phyloP scores from a whole-genome alignment of 768 basidiomycete genomes.

The Podaxis rugospora region DNA sequence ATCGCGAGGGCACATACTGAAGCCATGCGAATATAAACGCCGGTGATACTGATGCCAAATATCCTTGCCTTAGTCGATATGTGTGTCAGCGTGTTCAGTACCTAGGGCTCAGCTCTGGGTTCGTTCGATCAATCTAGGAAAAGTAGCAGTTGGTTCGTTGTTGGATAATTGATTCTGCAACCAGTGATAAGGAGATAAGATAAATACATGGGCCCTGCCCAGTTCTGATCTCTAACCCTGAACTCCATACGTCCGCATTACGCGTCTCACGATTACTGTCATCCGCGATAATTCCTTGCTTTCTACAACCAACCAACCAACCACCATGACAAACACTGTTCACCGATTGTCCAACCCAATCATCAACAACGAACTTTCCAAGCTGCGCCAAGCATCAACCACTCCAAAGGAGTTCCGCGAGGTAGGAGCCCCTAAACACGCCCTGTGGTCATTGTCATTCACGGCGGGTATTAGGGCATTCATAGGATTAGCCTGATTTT shows the following conservation, averaged over 20 bases:
- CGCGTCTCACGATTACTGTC: not conserved
- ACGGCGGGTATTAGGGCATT: slow-evolving; percentile 47
- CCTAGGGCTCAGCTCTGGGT: not conserved
- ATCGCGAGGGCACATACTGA: slow-evolving; percentile 54
- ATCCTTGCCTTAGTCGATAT: not conserved
- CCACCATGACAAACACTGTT: slow-evolving; percentile 28
- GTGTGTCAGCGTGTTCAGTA: not conserved
- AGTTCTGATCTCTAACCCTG: not conserved
- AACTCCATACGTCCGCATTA: not conserved
- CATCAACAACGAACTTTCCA: slow-evolving; percentile 68
- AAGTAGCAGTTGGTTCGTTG: not conserved
- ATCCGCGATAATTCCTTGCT: not conserved
- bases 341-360: slow-evolving; percentile 67
- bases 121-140: not conserved
- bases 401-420: slow-evolving; percentile 75
- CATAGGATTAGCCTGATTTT: slow-evolving; percentile 71
- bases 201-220: not conserved
- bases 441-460: not conserved
- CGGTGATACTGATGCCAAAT: slow-evolving; percentile 39
- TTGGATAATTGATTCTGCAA: not conserved
- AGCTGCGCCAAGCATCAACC: slow-evolving; percentile 58
- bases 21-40: slow-evolving; percentile 92
- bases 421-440: slow-evolving; percentile 30
- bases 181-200: slow-evolving; percentile 4
- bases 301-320: not conserved